These are phyloP conservation scores for Aspergillus viridinutans DNA, from an alignment of 2,329 filamentous ascomycete genomes.

Conservation along the genomic window DNA sequence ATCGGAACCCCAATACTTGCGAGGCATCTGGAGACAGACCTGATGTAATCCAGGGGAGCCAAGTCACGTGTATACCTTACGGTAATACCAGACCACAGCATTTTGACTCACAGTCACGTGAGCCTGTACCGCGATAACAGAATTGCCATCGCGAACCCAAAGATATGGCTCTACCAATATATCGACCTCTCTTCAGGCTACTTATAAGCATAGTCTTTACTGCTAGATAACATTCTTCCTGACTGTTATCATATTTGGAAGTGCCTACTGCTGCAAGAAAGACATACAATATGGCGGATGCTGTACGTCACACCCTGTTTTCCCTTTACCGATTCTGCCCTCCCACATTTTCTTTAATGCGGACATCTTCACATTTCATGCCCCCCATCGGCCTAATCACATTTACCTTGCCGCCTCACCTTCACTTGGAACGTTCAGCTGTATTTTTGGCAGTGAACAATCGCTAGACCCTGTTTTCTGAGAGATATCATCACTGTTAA, in stretches of 20 bases:
- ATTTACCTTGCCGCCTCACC: conserved; percentile 13
- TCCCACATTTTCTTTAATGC: conserved; percentile 37
- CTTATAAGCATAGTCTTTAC: neutral
- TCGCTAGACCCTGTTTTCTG: neutral
- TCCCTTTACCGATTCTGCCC: conserved; percentile 32
- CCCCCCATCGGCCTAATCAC: conserved; percentile 23
- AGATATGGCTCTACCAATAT: neutral
- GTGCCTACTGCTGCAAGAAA: neutral
- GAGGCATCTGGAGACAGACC: neutral
- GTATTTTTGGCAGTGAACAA: conserved; percentile 1
- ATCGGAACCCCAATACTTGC: neutral
- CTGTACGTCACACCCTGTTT: conserved; percentile 39
- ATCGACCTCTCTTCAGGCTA: neutral
- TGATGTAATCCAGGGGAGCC: conserved; percentile 10
- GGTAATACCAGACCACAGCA: conserved; percentile 5
- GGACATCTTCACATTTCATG: conserved; percentile 25
- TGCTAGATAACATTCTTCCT: neutral
- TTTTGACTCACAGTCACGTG: conserved; percentile 19
- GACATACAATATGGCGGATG: conserved; percentile 37
- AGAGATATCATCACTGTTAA: conserved; percentile 1
- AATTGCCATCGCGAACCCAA: conserved; percentile 15
- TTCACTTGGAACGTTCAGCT: neutral
- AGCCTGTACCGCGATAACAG: conserved; percentile 15
- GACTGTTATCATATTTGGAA: conserved; percentile 1
- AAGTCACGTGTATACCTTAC: conserved; percentile 5